Evolutionary conservation across 2,329 filamentous ascomycete species (phyloP), one percentile per base, ranked within the genome.

Genomic region (Xylaria sp.): DNA sequence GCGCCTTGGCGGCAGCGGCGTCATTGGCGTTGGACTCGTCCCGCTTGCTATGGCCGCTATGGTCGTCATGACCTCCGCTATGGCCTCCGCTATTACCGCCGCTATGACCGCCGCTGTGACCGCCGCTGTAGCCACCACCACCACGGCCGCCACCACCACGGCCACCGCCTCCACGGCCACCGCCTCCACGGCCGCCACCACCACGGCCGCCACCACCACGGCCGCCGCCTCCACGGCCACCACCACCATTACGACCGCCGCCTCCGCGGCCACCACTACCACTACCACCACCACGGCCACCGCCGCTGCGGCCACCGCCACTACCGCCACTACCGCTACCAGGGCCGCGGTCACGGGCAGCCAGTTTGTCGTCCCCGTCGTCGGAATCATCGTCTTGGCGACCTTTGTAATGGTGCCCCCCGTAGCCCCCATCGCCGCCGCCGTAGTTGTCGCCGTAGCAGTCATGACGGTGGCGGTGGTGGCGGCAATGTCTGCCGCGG

Each of bases 401-500:
- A 6, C 7, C 47, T 4, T 53, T 19, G 34, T n/a, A n/a, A 19
- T 11, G 6, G 30, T 8, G 14, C 14, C 30, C 62, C 24, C n/a
- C 55, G 17, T 36, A 8, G 36, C 45, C 34, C 1, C 19, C 47
- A 12, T 47, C 14, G 21, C 55, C 30, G 24, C 19, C 36, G 45
- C 39, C n/a, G 60, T 60, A 32, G 19, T 30, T 24, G 3, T 53
- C 12, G 27, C 39, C 30, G 12, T 56, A 48, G 36, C 24, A 6
- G 24, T 54, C 5, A 11, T 55, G n/a, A 17, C 68, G 55, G 21
- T 62, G 61, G 3, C 67, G 61, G 1, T 56, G 45, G 3, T 65
- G 51, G 19, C 42, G 27, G 6, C n/a, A n/a, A n/a, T 64, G 17
- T 2, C 47, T 27, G 32, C 57, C 47, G 9, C 30, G 47, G 11